Base-by-base conservation (phyloP, 345 rosid species). In the Hibiscus trionum region DNA sequence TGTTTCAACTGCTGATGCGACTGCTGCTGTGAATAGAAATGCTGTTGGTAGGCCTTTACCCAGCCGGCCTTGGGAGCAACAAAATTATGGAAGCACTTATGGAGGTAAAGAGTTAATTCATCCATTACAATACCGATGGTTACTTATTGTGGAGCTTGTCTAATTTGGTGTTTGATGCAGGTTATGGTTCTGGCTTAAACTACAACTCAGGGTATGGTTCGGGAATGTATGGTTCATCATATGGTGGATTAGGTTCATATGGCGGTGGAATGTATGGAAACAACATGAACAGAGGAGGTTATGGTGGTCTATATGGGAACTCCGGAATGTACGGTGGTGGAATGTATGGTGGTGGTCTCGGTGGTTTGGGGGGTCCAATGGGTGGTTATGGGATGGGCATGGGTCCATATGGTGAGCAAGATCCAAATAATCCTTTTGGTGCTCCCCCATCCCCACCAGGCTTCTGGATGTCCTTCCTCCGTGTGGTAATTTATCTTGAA, bases 391-490 rank as follows among this genome's bases (percentile, higher is more conserved):
- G 98, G 39, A 84, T 79, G 90, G 97, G 98, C 57, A 88, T 83
- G 91, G 82, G 88, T 81, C 96, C 91, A 42, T 86, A 86, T 73
- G 98, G 96, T 70, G 91, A 79, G 77, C 98, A 90, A 84, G 97
- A 90, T 85, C 96, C 92, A 2, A 94, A 91, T 72, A 86, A 92
- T 82, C 98, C 98, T 62, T 84, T 66, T 77, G 94, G 90, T 57
- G 83, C 78, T 75, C 97, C 98, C 33, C 74, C 97, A 39, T 85
- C 95, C 68, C 98, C 99, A n/a, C 99, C 99, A 24, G 90, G 99
- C 66, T 93, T 96, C 76, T 96, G 99, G 99, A 86, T 96, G 71
- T 93, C 98, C 69, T 93, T 96, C 78, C 93, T 93, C 65, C 87
- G 81, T 2, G 96, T 92, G 94, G 99, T 96, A 80, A 79, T 8